Base-by-base conservation (phyloP, 768 basidiomycete species). In the Pleurotus tuber-regium region DNA sequence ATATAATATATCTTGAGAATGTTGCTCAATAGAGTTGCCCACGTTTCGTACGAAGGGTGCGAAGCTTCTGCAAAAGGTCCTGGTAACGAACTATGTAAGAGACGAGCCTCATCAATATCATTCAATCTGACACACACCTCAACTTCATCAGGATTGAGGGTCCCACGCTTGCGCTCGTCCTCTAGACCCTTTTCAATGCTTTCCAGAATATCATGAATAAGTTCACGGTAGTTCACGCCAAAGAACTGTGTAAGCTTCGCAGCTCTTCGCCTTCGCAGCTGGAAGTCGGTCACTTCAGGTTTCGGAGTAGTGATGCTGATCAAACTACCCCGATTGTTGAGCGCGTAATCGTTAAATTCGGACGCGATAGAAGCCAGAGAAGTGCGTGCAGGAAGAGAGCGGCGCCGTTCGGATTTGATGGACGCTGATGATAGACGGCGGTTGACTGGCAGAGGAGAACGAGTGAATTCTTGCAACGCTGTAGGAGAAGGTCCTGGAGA, bases 231-330 rank as follows among this genome's bases (percentile, higher is more conserved):
- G 64, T 90, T 79, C 35, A 92, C 91, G 19, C 90, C 90, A 68
- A 93, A 93, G 76, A 92, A 92, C 67, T 86, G 78, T 23, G 87
- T 86, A 54, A 93, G 75, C 72, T 93, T 93, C 55, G 90, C 89
- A 4, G 89, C 90, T 52, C 84, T 74, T 35, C 82, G 73, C 48
- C 91, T 74, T 41, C 89, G 83, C 51, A 76, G 65, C 65, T 92
- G 86, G 74, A 92, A 92, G 53, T 76, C 70, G 11, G 70, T 70
- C 54, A 73, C 55, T 9, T 80, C 74, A 3, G 77, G 71, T 52
- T 74, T 71, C 21, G 75, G 65, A 16, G 76, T 57, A 12, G 66
- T 35, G 28, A 71, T 35, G 46, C 68, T 58, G 14, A 67, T 39
- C 23, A 72, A 29, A 47, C 68, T 75, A 31, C 30, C 16, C 23